Base-by-base conservation (phyloP, 345 rosid species). In the Orychophragmus violaceus region DNA sequence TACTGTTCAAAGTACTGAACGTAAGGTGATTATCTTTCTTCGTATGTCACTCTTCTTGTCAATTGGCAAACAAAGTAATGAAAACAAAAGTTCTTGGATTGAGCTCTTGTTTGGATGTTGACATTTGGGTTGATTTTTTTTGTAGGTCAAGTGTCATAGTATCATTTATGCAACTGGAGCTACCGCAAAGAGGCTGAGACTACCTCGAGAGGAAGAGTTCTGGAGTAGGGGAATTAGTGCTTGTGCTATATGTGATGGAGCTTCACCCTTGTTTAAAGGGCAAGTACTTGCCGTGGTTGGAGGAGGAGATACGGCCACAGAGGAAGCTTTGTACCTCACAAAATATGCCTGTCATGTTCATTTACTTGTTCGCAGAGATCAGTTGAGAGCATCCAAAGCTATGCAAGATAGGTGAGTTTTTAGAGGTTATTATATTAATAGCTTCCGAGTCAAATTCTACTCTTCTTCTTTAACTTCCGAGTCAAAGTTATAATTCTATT, bases 181-280 rank as follows among this genome's bases (percentile, higher is more conserved):
- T 80, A 88, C 96, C 30, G 96, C 98, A 27, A 82, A 72, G 76
- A 85, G 92, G 79, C 86, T 93, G 27, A 62, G 75, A 23, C 72
- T 93, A 71, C 98, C 98, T 37, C 90, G 87, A 48, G 98, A 90
- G 64, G 98, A 93, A 68, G 96, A 93, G 68, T 93, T 93, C 70
- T 93, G 98, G 98, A 90, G 98, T 82, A 85, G 92, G 71, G 98
- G 98, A 75, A 93, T 93, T 19, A 93, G 98, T 78, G 98, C 98
- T 54, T 93, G 97, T 81, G 98, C 98, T 27, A 93, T 90, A 59
- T 93, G 97, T 75, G 98, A 93, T 82, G 98, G 98, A 52, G 97
- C 97, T 62, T 93, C 98, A 1, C 97, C 98, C 28, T 75, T 93
- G 57, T 93, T 93, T 66, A 93, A 93, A 80, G 87, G 98, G 4